These are phyloP conservation scores for Trapa incisa DNA, from an alignment of 345 rosid species.

Conservation along the genomic window DNA sequence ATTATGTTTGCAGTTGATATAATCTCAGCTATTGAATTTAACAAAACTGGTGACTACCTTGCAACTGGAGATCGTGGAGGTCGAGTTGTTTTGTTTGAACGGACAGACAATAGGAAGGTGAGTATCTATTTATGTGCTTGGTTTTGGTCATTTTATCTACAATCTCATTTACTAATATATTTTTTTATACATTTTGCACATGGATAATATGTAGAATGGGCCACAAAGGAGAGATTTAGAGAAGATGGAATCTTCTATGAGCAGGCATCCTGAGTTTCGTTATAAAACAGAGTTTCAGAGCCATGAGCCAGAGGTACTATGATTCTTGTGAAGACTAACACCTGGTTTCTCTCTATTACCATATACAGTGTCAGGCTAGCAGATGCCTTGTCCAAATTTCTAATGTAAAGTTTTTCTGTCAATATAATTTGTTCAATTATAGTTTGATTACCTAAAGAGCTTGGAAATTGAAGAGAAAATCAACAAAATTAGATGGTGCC, in stretches of 20 bases:
- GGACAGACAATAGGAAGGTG: slow-evolving; percentile 60
- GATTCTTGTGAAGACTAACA: not conserved
- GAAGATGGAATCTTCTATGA: slow-evolving; percentile 41
- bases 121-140: slow-evolving; percentile 12
- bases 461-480: slow-evolving; percentile 99
- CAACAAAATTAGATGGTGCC: slow-evolving; percentile 94
- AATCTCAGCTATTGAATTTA: slow-evolving; percentile 82
- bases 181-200: slow-evolving; percentile 8
- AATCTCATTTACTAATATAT: slow-evolving; percentile 1
- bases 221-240: slow-evolving; percentile 59
- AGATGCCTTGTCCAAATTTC: not conserved
- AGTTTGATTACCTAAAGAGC: slow-evolving; percentile 97
- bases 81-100: slow-evolving; percentile 87
- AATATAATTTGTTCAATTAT: slow-evolving; percentile 11
- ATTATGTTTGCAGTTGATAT: slow-evolving; percentile 62
- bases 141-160: not conserved
- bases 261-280: slow-evolving; percentile 66
- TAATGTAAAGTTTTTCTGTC: not conserved
- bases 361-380: not conserved
- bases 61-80: slow-evolving; percentile 99
- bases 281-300: slow-evolving; percentile 93
- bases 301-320: slow-evolving; percentile 82
- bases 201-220: slow-evolving; percentile 34
- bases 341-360: slow-evolving; percentile 3
- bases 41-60: slow-evolving; percentile 66